phyloP scores from a whole-genome alignment of 208 protist species.

The Leishmania aethiopica region DNA sequence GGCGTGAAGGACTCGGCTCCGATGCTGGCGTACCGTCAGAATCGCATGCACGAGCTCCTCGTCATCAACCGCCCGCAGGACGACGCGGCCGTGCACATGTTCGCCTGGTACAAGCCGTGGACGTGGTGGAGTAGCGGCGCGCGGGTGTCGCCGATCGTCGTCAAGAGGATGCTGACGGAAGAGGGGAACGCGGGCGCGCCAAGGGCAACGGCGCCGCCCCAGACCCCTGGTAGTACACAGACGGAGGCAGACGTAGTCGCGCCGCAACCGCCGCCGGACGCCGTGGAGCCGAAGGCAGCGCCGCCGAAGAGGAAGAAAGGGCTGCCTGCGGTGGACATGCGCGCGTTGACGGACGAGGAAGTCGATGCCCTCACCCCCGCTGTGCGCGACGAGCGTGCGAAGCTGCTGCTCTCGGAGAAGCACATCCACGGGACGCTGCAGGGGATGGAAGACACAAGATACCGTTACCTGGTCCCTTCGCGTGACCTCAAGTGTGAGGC shows the following conservation, averaged over 20 bases:
- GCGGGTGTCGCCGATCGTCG: constrained; percentile 45
- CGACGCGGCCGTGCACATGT: constrained; percentile 39
- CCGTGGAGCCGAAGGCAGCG: constrained; percentile 9
- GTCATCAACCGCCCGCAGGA: constrained; percentile 63
- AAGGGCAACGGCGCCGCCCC: background rate
- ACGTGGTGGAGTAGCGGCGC: constrained; percentile 63
- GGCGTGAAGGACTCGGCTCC: constrained; percentile 31
- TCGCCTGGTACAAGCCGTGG: constrained; percentile 73
- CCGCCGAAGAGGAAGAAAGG: constrained; percentile 37
- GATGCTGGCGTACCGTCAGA: constrained; percentile 32
- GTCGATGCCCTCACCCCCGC: constrained; percentile 39
- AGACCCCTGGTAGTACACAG: constrained; percentile 14
- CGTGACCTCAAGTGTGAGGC: constrained; percentile 60
- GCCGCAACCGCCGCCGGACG: constrained; percentile 4
- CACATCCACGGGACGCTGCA: constrained; percentile 68
- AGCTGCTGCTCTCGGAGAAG: constrained; percentile 62
- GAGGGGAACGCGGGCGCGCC: background rate
- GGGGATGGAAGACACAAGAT: constrained; percentile 74
- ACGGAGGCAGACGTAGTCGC: constrained; percentile 9
- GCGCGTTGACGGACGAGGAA: constrained; percentile 41
- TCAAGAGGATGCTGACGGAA: background rate
- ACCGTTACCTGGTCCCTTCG: constrained; percentile 69
- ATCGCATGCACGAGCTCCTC: constrained; percentile 49
- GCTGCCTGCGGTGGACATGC: constrained; percentile 53
- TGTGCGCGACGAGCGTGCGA: constrained; percentile 62